Percentiles rank a stretch among this genome's conserved stretches.
Conservation (phyloP, 2,329 filamentous ascomycete genomes). For the Arachnopeziza araneosa region DNA sequence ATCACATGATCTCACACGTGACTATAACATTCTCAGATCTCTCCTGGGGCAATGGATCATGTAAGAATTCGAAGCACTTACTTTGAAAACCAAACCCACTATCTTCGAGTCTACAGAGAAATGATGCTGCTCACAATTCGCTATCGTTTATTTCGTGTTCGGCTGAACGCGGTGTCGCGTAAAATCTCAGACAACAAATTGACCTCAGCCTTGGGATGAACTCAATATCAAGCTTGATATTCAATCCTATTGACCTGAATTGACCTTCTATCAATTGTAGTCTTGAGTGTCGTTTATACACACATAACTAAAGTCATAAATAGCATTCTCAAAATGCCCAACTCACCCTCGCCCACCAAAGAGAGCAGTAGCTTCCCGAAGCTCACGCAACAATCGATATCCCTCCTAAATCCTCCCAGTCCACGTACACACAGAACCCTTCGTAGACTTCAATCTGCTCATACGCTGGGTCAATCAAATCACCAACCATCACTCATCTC, state of each 20-base stretch:
- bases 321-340: conserved; percentile 4
- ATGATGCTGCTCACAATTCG: no score
- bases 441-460: conserved; percentile 70
- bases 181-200: not conserved
- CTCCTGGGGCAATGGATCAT: no score
- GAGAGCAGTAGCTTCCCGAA: conserved; percentile 18
- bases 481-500: conserved; percentile 51
- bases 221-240: not conserved
- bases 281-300: not conserved
- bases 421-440: conserved; percentile 62
- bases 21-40: no score
- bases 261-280: not conserved
- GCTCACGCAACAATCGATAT: conserved; percentile 16
- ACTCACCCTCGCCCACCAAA: conserved; percentile 22
- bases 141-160: not conserved
- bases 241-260: not conserved
- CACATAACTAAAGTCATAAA: not conserved
- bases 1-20: no score
- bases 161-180: not conserved
- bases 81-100: no score
- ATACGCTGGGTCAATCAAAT: conserved; percentile 55
- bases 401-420: conserved; percentile 50
- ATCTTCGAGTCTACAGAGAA: no score
- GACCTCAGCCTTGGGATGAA: not conserved
- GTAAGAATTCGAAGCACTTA: no score